Base-by-base conservation (phyloP, 148 eudicot genomes). In the Fagopyrum tataricum region DNA sequence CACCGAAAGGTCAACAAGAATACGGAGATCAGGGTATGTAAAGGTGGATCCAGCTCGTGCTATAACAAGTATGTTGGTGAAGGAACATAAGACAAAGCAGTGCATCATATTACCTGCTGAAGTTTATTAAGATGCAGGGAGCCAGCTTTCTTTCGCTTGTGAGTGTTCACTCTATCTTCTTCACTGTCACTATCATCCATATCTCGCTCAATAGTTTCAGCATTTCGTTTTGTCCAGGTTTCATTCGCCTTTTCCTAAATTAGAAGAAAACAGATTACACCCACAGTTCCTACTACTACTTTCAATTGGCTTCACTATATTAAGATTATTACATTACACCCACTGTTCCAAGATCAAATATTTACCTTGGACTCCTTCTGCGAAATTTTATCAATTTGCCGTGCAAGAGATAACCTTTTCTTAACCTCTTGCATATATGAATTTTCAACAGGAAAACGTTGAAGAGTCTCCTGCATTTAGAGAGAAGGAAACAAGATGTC, bases 391-490 rank as follows among this genome's bases (percentile, higher is more conserved):
- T 94, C 96, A 74, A 94, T 85, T 87, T 94, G 97, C 44, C 88
- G 87, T 18, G 98, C 97, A 81, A 94, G 89, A 76, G 98, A 94
- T 73, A 87, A 79, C 41, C 91, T 83, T 68, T 87, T 94, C 77
- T 76, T 42, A 82, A 94, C 81, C 82, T 88, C 98, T 21, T 93
- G 87, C 93, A 91, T 91, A 83, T 90, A 94, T 39, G 98, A 84
- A 66, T 76, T 78, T 56, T 88, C 86, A 67, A 91, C 79, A 37
- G 98, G 98, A 84, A 94, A 94, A 56, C 87, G 85, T 66, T 83
- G 90, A 75, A 94, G 87, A 73, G 83, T 80, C 70, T 88, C 91
- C 98, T 94, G 93, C 72, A 83, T 46, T 39, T 47, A 68, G 73
- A 62, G 62, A 21, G 53, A 78, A 74, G 80, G 41, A 26, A 64